Percentiles rank a stretch among this genome's conserved stretches.
Conservation (phyloP, 345 rosid genomes). For the Ricinus communis region DNA sequence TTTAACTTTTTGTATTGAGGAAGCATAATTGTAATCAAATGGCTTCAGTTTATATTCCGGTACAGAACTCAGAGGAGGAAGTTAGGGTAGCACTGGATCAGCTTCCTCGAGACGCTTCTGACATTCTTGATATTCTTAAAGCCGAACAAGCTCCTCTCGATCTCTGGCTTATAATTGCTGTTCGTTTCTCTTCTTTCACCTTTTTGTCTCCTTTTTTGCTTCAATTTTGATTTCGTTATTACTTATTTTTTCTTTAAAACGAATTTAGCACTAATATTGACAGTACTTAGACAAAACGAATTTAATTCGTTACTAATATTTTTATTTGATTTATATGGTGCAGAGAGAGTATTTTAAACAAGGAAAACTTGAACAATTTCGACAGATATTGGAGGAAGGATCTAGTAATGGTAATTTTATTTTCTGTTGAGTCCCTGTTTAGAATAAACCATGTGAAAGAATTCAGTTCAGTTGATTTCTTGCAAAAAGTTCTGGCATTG, state of each 20-base stretch:
- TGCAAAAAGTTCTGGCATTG: too few relatives aligned
- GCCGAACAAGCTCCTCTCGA: conserved; percentile 99
- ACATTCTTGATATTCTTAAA: conserved; percentile 95
- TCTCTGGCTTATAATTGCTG: conserved; percentile 98
- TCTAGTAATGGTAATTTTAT: conserved; percentile 71
- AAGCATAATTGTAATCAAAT: conserved; percentile 20
- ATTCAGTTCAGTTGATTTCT: neutral
- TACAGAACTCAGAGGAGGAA: conserved; percentile 99
- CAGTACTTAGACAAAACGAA: neutral
- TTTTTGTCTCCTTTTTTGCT: too few relatives aligned
- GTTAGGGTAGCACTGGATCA: conserved; percentile 94
- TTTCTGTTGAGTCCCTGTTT: neutral
- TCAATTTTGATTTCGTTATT: neutral
- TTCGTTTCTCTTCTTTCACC: conserved; percentile 38
- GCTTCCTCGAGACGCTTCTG: conserved; percentile 95
- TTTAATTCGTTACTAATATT: too few relatives aligned
- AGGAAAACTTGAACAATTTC: conserved; percentile 87
- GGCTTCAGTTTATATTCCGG: conserved; percentile 93
- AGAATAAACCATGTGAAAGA: neutral
- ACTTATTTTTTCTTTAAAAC: neutral
- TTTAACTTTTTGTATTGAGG: neutral
- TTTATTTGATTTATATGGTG: conserved; percentile 4
- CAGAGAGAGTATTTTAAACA: conserved; percentile 98
- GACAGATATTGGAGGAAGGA: conserved; percentile 95
- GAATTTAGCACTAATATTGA: neutral